Conservation (phyloP, 1,284 basidiomycete species). For the Moniliophthora roreri region DNA sequence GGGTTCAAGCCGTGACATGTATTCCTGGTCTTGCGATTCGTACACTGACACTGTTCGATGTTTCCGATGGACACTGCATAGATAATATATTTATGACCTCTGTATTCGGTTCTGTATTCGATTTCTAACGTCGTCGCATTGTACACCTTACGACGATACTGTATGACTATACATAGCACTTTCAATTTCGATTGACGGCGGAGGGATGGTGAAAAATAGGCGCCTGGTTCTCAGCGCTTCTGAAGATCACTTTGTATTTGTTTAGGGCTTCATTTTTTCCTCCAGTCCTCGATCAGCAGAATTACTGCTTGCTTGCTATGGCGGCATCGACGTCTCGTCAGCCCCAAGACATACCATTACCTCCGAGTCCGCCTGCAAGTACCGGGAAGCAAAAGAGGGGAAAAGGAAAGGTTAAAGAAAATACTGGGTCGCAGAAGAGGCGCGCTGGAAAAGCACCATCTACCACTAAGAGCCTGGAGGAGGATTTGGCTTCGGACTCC, state of each 20-base stretch:
- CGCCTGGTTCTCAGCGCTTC: too few species aligned
- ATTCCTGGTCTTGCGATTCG: too few species aligned
- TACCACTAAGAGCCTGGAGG: conserved; percentile 13
- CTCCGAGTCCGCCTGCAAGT: conserved; percentile 11
- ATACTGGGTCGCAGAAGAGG: conserved; percentile 21
- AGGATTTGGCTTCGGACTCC: conserved; percentile 27
- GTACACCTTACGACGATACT: not conserved
- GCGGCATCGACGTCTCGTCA: conserved; percentile 36
- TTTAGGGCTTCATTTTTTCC: conserved; percentile 8
- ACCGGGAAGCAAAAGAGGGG: conserved; percentile 12
- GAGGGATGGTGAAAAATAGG: too few species aligned
- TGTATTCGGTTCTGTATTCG: not conserved
- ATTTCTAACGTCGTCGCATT: not conserved
- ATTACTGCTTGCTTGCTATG: conserved; percentile 20
- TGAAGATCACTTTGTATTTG: conserved; percentile 2
- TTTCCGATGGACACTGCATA: conserved; percentile 1
- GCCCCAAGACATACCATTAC: conserved; percentile 25
- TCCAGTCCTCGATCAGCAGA: not conserved
- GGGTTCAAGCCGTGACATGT: conserved; percentile 43
- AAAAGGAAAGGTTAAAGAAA: conserved; percentile 36
- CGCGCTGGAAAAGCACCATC: conserved; percentile 18
- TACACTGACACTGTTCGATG: too few species aligned
- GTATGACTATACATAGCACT: not conserved
- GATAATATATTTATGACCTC: not conserved
- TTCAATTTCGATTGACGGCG: too few species aligned